A percentile compares a stretch with the other conserved stretches of the same genome.
These are phyloP conservation scores for Scenedesmus sp. DNA, from an alignment of 163 green algal genomes.

Conservation along the genomic window DNA sequence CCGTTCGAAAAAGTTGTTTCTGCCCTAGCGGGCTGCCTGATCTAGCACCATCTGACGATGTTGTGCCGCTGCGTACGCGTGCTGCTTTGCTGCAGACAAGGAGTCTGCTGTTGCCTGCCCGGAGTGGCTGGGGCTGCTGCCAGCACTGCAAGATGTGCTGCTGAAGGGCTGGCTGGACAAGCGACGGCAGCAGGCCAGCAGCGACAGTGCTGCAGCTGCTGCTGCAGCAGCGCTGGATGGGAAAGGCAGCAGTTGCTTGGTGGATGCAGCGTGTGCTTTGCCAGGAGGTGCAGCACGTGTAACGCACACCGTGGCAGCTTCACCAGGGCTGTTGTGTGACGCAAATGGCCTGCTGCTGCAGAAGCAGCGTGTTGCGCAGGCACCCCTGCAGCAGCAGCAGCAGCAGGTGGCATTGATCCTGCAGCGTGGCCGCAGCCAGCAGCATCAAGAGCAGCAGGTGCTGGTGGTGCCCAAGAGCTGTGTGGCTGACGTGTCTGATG, in stretches of 20 bases:
- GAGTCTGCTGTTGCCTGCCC: background rate
- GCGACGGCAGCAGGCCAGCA: background rate
- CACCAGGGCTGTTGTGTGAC: background rate
- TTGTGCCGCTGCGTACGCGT: background rate
- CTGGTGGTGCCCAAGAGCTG: background rate
- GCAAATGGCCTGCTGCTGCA: background rate
- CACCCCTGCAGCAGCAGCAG: background rate
- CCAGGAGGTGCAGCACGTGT: background rate
- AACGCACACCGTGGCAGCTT: background rate
- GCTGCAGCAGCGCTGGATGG: background rate
- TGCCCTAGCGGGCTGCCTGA: no score
- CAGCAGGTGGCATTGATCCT: background rate
- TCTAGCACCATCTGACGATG: no score
- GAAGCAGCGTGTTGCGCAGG: background rate
- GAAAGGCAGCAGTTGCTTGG: background rate
- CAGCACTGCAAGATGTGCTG: constrained; percentile 36
- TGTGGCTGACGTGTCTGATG: background rate
- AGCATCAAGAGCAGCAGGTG: background rate
- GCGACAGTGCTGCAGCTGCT: background rate
- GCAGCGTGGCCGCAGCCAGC: background rate
- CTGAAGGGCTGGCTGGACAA: background rate
- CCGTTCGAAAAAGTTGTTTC: no score
- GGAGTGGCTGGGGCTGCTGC: constrained; percentile 45
- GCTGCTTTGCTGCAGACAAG: constrained; percentile 18
- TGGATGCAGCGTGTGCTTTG: background rate